Percentiles rank a stretch among this genome's conserved stretches.
Evolutionary conservation across 2,329 filamentous ascomycete species (phyloP).

Genomic region (Calonectria crousiana): DNA sequence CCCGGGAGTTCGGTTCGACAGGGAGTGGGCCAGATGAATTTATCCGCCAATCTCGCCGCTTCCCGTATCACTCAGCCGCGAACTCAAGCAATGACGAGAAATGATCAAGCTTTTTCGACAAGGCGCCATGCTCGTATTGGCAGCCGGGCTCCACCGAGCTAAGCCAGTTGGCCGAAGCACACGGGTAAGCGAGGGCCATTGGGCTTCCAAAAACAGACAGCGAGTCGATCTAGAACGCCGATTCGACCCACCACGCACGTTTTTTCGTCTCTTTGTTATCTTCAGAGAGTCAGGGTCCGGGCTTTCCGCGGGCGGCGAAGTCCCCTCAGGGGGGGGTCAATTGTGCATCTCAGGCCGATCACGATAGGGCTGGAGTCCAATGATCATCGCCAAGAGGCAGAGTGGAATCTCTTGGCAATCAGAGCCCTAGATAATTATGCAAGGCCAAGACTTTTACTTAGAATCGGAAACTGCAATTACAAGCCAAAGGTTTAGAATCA

Average conservation of each 20-base stretch:
- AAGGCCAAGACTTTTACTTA: not conserved
- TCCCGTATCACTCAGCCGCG: not conserved
- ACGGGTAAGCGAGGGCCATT: not conserved
- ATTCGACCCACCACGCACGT: not conserved
- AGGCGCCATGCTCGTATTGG: constrained; percentile 5
- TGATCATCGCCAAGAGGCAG: not conserved
- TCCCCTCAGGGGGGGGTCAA: not conserved
- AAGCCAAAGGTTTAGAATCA: not conserved
- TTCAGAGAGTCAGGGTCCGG: not conserved
- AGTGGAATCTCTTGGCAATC: not conserved
- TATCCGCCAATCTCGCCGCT: constrained; percentile 17
- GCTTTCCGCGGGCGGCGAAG: not conserved
- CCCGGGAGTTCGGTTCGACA: not conserved
- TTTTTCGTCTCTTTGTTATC: not conserved
- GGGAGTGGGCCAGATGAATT: not conserved
- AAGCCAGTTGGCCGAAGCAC: constrained; percentile 4
- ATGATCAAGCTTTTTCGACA: constrained; percentile 5
- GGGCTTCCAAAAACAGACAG: not conserved
- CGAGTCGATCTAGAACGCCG: constrained; percentile 1
- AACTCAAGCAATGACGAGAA: constrained; percentile 5
- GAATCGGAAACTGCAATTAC: not conserved
- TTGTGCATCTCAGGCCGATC: not conserved
- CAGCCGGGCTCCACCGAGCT: not conserved
- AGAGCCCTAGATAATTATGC: not conserved
- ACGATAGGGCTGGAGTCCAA: not conserved